Base-by-base conservation (phyloP, 2,329 filamentous ascomycete species). In the Trichoderma afroharzianum region DNA sequence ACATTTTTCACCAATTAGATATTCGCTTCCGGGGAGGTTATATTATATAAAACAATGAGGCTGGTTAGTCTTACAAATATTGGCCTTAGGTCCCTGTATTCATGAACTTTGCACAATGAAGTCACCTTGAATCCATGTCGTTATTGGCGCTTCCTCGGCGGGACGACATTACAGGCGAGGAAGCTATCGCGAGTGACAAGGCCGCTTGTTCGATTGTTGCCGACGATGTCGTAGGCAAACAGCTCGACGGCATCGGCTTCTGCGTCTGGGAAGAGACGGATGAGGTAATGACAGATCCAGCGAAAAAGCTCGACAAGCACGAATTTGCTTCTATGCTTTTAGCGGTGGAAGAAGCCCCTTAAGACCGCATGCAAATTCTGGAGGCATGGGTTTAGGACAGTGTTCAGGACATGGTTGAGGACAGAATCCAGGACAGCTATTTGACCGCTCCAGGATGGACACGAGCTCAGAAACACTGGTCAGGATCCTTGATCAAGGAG, bases 341-440 rank as follows among this genome's bases (percentile, higher is more conserved):
- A 9, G n/a, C 43, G 18, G 9, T 1, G 9, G 6, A 50, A 21
- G n/a, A 50, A 21, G 4, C 9, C 4, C 43, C 43, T 3, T 9
- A 21, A 5, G 43, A 50, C 43, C 43, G 43, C n/a, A 12, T 50
- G 4, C 9, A 21, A 5, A 6, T 21, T 21, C n/a, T 21, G 5
- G 43, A 47, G 39, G 0, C 4, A 21, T 47, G 39, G 39, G 3
- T 3, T 47, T 7, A 47, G 3, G 39, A 47, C 2, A n/a, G 1
- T n/a, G n/a, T n/a, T n/a, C n/a, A n/a, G n/a, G n/a, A n/a, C n/a
- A n/a, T n/a, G n/a, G n/a, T n/a, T n/a, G n/a, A n/a, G n/a, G n/a
- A n/a, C n/a, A n/a, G n/a, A n/a, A n/a, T n/a, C n/a, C 18, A 47
- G 3, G 39, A 47, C 2, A n/a, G 1, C 4, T 3, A 1, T 4